phyloP scores from a whole-genome alignment of 2,329 filamentous ascomycete genomes.

The Stachybotrys chlorohalonatus region DNA sequence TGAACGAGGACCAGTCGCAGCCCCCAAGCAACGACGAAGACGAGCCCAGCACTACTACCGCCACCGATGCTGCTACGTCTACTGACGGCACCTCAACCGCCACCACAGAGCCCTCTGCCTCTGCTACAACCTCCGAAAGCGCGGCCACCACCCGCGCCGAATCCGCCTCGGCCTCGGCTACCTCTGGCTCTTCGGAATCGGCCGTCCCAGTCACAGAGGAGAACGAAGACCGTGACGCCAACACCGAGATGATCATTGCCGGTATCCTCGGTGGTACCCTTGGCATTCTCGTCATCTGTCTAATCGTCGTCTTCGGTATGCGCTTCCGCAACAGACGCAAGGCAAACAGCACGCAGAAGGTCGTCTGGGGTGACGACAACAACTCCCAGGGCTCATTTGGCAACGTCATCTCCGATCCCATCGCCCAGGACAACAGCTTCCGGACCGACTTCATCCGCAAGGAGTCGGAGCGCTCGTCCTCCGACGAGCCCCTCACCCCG shows the following conservation, averaged over 20 bases:
- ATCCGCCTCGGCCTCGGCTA: constrained; percentile 7
- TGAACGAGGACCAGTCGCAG: constrained; percentile 39
- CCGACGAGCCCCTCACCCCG: constrained; percentile 1
- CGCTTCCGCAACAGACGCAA: constrained; percentile 19
- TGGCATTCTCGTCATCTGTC: constrained; percentile 28
- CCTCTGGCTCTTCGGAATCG: constrained; percentile 9
- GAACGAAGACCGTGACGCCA: constrained; percentile 14
- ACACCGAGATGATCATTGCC: constrained; percentile 32
- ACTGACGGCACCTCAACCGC: constrained; percentile 12
- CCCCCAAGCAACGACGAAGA: constrained; percentile 20
- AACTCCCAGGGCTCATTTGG: constrained; percentile 14
- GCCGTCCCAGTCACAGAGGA: constrained; percentile 1
- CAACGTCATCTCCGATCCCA: constrained; percentile 49
- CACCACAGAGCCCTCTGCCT: constrained; percentile 17
- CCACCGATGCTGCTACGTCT: constrained; percentile 1
- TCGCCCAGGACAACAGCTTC: constrained; percentile 33
- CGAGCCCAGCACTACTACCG: constrained; percentile 21
- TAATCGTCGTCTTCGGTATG: constrained; percentile 30
- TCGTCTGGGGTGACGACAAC: constrained; percentile 1
- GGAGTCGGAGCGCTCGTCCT: constrained; percentile 6
- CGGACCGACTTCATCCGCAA: constrained; percentile 46
- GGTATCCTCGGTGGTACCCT: constrained; percentile 38
- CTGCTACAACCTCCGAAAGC: constrained; percentile 17
- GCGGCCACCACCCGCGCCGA: constrained; percentile 8
- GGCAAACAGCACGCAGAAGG: constrained; percentile 3